Evolutionary conservation across 2,329 filamentous ascomycete species (phyloP).

Genomic region (Calonectria hongkongensis): DNA sequence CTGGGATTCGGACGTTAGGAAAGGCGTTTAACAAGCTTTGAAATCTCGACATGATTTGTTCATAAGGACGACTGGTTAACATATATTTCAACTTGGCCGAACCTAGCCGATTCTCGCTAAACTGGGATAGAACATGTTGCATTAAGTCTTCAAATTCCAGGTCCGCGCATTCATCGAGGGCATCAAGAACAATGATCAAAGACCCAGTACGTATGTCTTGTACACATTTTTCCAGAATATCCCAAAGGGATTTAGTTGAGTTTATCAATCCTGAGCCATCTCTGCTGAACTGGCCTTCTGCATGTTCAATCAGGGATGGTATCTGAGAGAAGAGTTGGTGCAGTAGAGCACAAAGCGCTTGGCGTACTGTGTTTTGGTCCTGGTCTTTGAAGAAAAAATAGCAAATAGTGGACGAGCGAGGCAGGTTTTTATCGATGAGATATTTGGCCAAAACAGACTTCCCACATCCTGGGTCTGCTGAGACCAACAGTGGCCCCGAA

Average conservation of each 20-base stretch:
- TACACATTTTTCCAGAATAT: conserved; percentile 55
- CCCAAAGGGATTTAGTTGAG: conserved; percentile 56
- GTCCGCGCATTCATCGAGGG: conserved; percentile 61
- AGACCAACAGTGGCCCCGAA: no score
- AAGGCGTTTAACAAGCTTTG: conserved; percentile 43
- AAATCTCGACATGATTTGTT: conserved; percentile 54
- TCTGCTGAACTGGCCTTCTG: conserved; percentile 35
- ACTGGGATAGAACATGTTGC: conserved; percentile 18
- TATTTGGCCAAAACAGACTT: no score
- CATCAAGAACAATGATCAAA: conserved; percentile 62
- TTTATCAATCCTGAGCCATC: conserved; percentile 54
- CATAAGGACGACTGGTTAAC: conserved; percentile 61
- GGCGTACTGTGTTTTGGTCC: no score
- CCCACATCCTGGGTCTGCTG: no score
- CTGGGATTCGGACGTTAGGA: conserved; percentile 58
- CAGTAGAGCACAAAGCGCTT: no score
- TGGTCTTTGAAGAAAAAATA: no score
- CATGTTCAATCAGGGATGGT: no score
- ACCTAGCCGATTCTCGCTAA: background rate
- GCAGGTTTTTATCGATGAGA: no score
- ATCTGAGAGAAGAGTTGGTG: no score
- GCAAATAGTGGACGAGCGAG: no score
- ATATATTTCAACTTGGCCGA: conserved; percentile 57
- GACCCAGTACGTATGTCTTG: conserved; percentile 44
- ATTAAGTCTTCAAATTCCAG: conserved; percentile 51